These are phyloP conservation scores for Acanthamoeba lenticulata DNA, from an alignment of 208 protist genomes.

Conservation along the genomic window DNA sequence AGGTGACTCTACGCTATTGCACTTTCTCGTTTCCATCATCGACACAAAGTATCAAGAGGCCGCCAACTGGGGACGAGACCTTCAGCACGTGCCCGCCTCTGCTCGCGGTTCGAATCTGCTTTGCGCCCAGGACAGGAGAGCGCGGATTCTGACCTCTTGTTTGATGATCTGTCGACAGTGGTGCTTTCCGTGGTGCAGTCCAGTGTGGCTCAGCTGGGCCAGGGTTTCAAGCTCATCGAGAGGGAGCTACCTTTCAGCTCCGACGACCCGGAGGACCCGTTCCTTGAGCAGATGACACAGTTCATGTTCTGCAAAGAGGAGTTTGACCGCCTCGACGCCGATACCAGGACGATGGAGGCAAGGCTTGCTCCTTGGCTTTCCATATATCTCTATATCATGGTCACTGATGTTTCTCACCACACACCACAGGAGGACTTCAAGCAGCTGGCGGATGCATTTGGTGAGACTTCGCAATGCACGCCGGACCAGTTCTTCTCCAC, in stretches of 20 bases:
- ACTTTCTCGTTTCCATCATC: not conserved
- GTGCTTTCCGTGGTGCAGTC: not conserved
- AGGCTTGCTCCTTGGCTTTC: not conserved
- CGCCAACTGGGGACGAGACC: not conserved
- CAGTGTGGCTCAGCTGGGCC: not conserved
- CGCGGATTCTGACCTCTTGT: not conserved
- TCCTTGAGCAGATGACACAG: not conserved
- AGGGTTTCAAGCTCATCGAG: not conserved
- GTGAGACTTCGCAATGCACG: not conserved
- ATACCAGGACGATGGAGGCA: constrained; percentile 7
- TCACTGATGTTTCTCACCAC: not conserved
- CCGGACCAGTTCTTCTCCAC: constrained; percentile 25
- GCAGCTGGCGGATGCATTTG: not conserved
- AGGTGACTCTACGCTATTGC: not conserved
- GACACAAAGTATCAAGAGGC: not conserved
- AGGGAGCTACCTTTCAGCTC: not conserved
- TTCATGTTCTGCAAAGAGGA: constrained; percentile 5
- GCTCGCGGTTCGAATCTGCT: too few species aligned
- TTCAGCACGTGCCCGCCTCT: not conserved
- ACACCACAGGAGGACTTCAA: not conserved
- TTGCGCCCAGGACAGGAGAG: too few species aligned
- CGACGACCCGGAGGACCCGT: not conserved
- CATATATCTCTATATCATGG: not conserved
- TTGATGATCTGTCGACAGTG: not conserved
- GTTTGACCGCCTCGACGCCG: not conserved